Evolutionary conservation across 352 stramenopile species (phyloP), one percentile per base, ranked within the genome.

Genomic region (Thalassiosira mediterranea): DNA sequence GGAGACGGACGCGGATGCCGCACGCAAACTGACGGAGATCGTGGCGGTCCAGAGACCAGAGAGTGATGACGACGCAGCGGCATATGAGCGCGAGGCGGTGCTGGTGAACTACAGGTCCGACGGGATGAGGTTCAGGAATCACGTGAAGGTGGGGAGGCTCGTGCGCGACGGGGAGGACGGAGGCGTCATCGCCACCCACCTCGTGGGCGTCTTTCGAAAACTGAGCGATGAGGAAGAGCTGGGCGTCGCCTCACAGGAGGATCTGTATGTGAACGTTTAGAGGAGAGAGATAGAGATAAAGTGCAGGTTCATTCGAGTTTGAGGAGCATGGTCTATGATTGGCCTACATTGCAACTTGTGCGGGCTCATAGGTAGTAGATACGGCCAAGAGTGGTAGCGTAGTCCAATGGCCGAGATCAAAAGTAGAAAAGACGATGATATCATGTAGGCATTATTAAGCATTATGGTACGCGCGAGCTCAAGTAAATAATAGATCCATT

Each of bases 71-170:
- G 34, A 42, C 7, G 34, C 7, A 7, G 13, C 7, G 7, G 62
- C 37, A n/a, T 59, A 83, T 23, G 84, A 90, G 42, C 69, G 64
- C 17, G 79, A 76, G 29, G 70, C 73, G 23, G 67, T 87, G 0
- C 51, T 90, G 10, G 82, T 72, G 1, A 90, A 90, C 67, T 90
- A 90, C 54, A 86, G 57, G n/a, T 88, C 86, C 46, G 58, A 75
- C 51, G 75, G 78, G 13, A 53, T 59, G 37, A 78, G 57, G 29
- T 90, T 90, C 53, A 59, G 62, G 2, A 90, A 90, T 76, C 81
- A 79, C 38, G 32, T 90, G 34, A 68, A 75, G 25, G 84, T 87
- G 19, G 78, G 81, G 19, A 60, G 68, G 3, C 32, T 90, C 7
- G 72, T 65, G 28, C 42, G 86, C 60, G 66, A 74, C 1, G 7